These are phyloP conservation scores for Isatis tinctoria DNA, from an alignment of 345 rosid genomes.

Conservation along the genomic window DNA sequence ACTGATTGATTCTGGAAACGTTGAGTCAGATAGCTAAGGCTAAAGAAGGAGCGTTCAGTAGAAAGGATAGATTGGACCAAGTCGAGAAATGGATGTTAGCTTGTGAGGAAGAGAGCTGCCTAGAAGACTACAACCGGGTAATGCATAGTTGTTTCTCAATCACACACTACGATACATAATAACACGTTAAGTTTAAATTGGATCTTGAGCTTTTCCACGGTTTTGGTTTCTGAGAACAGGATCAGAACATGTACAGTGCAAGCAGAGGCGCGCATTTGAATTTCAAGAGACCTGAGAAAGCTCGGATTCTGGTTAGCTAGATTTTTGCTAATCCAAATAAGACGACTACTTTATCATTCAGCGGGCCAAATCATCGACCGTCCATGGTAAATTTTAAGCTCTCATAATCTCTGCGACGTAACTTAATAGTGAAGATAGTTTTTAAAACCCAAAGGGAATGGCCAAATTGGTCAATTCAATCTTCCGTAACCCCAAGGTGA, in stretches of 20 bases:
- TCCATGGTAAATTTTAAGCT: too few species aligned
- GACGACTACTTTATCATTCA: too few species aligned
- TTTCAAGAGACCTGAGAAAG: slow-evolving; percentile 98
- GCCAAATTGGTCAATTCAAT: too few species aligned
- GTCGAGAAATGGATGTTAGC: slow-evolving; percentile 99
- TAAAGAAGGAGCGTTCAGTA: slow-evolving; percentile 83
- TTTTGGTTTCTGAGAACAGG: slow-evolving; percentile 49
- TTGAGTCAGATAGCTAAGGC: slow-evolving; percentile 88
- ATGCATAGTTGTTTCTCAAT: not conserved
- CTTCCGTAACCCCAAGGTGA: too few species aligned
- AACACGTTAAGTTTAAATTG: not conserved
- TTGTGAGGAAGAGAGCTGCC: slow-evolving; percentile 99
- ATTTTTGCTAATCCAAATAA: too few species aligned
- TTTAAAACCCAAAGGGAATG: too few species aligned
- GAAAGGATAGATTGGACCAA: slow-evolving; percentile 92
- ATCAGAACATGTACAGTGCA: slow-evolving; percentile 92
- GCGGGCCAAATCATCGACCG: too few species aligned
- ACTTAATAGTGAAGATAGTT: too few species aligned
- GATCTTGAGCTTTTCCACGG: not conserved
- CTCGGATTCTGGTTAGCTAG: slow-evolving; percentile 86
- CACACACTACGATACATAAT: not conserved
- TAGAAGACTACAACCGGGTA: slow-evolving; percentile 96
- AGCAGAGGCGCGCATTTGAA: slow-evolving; percentile 98
- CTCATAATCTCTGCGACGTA: too few species aligned
- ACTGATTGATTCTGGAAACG: slow-evolving; percentile 76